Conservation (phyloP, 148 eudicot genomes). For the Silene uniflora region DNA sequence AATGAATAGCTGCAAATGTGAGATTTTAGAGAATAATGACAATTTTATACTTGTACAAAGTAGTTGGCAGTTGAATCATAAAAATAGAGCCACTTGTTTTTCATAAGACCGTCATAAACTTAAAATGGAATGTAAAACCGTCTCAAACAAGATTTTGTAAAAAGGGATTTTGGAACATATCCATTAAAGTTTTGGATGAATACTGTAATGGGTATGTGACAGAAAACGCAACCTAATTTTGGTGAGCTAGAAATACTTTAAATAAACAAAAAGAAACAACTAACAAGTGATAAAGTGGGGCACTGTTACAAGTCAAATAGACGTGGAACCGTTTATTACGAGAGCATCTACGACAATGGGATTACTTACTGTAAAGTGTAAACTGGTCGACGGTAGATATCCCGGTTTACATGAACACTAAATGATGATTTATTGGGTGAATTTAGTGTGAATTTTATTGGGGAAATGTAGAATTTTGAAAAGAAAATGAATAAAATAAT, state of each 20-base stretch:
- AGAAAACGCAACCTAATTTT: background rate
- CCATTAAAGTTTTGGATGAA: background rate
- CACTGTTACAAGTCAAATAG: background rate
- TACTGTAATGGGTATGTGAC: background rate
- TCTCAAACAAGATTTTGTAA: background rate
- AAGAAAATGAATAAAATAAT: background rate
- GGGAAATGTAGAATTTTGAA: background rate
- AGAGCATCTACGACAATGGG: no score
- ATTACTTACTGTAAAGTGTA: no score
- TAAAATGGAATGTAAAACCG: background rate
- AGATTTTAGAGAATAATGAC: background rate
- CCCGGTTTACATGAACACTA: background rate
- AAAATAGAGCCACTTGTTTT: background rate
- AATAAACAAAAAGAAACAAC: background rate
- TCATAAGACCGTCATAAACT: background rate
- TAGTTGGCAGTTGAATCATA: conserved; percentile 12
- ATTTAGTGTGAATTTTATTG: no score
- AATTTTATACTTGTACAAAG: background rate
- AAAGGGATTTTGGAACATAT: background rate
- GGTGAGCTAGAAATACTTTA: background rate
- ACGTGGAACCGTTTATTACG: background rate
- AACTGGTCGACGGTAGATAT: background rate
- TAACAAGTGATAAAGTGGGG: background rate
- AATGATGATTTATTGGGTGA: background rate
- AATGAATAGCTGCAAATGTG: background rate